These are phyloP conservation scores for Sextonia rubra DNA, from an alignment of 164 flowering plant genomes.

Conservation along the genomic window DNA sequence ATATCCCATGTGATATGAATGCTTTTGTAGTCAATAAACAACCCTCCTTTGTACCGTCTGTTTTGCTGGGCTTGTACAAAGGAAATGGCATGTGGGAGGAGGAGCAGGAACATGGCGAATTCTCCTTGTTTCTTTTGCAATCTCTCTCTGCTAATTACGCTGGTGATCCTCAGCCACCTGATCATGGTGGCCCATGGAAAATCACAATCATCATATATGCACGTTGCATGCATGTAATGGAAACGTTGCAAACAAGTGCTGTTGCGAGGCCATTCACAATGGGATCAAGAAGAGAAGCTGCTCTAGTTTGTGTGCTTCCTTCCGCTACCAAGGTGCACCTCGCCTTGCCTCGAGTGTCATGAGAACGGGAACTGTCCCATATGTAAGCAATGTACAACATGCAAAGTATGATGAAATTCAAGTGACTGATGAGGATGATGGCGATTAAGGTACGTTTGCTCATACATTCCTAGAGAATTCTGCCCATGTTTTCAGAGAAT, in stretches of 20 bases:
- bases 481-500: not conserved
- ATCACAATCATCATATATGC: not conserved
- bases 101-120: no score
- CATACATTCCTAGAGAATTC: not conserved
- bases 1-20: no score
- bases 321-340: not conserved
- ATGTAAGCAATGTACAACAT: not conserved
- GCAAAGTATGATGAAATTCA: not conserved
- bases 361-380: not conserved
- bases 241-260: not conserved
- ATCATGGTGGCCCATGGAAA: not conserved
- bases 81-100: no score
- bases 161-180: not conserved
- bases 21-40: no score
- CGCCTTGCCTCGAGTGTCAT: not conserved
- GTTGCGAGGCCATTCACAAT: not conserved
- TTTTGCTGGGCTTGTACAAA: no score
- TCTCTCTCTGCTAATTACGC: not conserved
- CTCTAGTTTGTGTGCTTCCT: not conserved
- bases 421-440: no score
- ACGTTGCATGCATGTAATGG: not conserved
- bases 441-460: no score
- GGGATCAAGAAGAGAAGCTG: not conserved
- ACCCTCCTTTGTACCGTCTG: no score
- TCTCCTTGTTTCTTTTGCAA: no score